Percentiles rank a stretch among this genome's conserved stretches.
Conservation (phyloP, 1,284 basidiomycete species). For the Phylloporus sp. region DNA sequence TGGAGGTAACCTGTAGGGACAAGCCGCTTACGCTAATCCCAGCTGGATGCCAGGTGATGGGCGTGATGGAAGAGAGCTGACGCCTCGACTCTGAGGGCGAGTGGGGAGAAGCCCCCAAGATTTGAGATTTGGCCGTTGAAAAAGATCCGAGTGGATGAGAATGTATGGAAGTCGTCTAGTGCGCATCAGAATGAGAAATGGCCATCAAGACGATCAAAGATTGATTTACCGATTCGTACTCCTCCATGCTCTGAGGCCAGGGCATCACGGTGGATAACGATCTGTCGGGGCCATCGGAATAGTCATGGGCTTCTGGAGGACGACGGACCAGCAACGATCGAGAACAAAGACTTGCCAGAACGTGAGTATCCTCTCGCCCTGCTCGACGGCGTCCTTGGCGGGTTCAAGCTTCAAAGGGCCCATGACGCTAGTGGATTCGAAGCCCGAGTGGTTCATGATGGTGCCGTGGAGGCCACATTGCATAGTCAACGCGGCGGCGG, state of each 20-base stretch:
- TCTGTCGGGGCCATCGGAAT: slow-evolving; percentile 57
- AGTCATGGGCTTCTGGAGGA: slow-evolving; percentile 62
- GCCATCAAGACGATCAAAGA: slow-evolving; percentile 13
- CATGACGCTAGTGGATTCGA: slow-evolving; percentile 43
- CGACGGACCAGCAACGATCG: slow-evolving; percentile 72
- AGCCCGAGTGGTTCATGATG: slow-evolving; percentile 48
- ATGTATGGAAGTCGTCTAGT: slow-evolving; percentile 55
- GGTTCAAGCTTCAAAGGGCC: slow-evolving; percentile 62
- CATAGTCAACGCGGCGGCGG: slow-evolving; percentile 70
- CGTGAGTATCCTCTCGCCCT: slow-evolving; percentile 68
- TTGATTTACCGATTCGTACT: slow-evolving; percentile 62
- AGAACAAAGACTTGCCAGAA: slow-evolving; percentile 78
- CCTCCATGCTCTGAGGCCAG: slow-evolving; percentile 68
- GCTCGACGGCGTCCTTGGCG: slow-evolving; percentile 60
- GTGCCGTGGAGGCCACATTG: slow-evolving; percentile 70
- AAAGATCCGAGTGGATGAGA: slow-evolving; percentile 68
- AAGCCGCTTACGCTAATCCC: slow-evolving; percentile 62
- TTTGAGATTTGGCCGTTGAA: slow-evolving; percentile 63
- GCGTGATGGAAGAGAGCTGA: slow-evolving; percentile 77
- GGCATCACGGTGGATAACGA: slow-evolving; percentile 65
- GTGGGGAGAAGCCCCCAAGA: slow-evolving; percentile 61
- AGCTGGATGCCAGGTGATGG: slow-evolving; percentile 62
- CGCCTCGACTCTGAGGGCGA: slow-evolving; percentile 74
- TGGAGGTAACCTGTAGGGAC: slow-evolving; percentile 20
- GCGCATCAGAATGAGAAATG: slow-evolving; percentile 23